Evolutionary conservation across 768 basidiomycete genomes (phyloP).

Genomic region (Cantharellus anzutake): DNA sequence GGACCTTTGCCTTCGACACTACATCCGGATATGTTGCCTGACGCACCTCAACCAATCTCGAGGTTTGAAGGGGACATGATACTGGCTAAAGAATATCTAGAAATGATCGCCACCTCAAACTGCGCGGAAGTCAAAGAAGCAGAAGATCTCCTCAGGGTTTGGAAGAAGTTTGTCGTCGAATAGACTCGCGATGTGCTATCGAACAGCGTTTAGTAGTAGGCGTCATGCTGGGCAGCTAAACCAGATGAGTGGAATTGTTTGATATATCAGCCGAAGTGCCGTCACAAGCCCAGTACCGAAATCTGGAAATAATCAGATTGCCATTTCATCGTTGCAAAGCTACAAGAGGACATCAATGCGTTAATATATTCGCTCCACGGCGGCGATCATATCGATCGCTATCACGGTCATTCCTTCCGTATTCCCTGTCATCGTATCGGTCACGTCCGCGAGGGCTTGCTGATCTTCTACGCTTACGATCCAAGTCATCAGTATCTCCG

Average conservation of each 20-base stretch:
- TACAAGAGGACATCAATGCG: too few relatives aligned
- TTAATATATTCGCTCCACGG: neutral
- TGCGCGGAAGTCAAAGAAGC: conserved; percentile 64
- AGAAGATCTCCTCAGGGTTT: conserved; percentile 35
- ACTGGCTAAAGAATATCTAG: conserved; percentile 54
- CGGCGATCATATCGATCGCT: neutral
- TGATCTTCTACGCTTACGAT: neutral
- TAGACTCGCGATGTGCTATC: too few relatives aligned
- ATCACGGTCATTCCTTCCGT: neutral
- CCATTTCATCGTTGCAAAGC: too few relatives aligned
- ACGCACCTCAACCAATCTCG: conserved; percentile 11
- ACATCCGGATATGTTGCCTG: neutral
- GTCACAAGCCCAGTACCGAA: too few relatives aligned
- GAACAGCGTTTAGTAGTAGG: too few relatives aligned
- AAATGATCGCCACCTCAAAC: conserved; percentile 58
- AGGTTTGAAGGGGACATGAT: conserved; percentile 31
- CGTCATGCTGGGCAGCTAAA: too few relatives aligned
- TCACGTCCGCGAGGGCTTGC: neutral
- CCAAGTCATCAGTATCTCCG: neutral
- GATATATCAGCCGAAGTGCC: too few relatives aligned
- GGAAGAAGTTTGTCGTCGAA: conserved; percentile 4
- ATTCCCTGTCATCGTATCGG: neutral
- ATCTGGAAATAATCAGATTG: too few relatives aligned
- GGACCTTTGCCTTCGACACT: conserved; percentile 19
- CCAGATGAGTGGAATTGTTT: too few relatives aligned